A percentile compares a stretch with the other conserved stretches of the same genome.
Evolutionary conservation across 108 stramenopile species (phyloP).

Genomic region (Discostella pseudostelligera): DNA sequence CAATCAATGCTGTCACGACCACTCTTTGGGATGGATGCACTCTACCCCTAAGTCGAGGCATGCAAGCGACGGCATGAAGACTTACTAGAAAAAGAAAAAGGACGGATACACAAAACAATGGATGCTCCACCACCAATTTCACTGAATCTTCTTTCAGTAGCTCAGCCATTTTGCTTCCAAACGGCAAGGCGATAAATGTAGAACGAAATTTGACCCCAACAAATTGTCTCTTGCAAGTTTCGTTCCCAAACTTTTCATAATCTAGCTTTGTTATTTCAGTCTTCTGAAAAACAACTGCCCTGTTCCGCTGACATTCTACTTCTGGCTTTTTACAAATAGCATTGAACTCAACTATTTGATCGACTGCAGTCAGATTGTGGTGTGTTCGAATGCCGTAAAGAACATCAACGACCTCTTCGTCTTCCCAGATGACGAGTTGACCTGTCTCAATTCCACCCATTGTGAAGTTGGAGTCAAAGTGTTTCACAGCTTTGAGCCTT

Average conservation of each 20-base stretch:
- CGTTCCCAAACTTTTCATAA: slow-evolving; percentile 52
- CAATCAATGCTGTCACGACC: slow-evolving; percentile 12
- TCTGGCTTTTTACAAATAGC: slow-evolving; percentile 43
- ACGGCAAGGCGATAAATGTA: slow-evolving; percentile 32
- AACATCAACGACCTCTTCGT: slow-evolving; percentile 53
- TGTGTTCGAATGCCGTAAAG: slow-evolving; percentile 33
- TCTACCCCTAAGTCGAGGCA: slow-evolving; percentile 15
- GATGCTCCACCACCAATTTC: slow-evolving; percentile 35
- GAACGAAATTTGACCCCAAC: slow-evolving; percentile 44
- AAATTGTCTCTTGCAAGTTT: slow-evolving; percentile 49
- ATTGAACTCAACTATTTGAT: slow-evolving; percentile 40
- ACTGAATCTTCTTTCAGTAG: slow-evolving; percentile 31
- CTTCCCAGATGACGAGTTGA: slow-evolving; percentile 40
- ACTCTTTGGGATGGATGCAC: slow-evolving; percentile 12
- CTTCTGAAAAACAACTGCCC: slow-evolving; percentile 39
- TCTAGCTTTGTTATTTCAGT: slow-evolving; percentile 50
- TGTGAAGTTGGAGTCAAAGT: slow-evolving; percentile 32
- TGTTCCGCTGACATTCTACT: slow-evolving; percentile 36
- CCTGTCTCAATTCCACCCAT: slow-evolving; percentile 34
- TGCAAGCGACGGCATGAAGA: slow-evolving; percentile 16
- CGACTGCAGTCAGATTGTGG: slow-evolving; percentile 34
- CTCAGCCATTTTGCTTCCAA: slow-evolving; percentile 23
- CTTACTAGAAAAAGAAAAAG: slow-evolving; percentile 18
- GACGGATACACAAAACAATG: slow-evolving; percentile 36
- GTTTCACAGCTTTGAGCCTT: slow-evolving; percentile 42